Percentiles rank a stretch among this genome's conserved stretches.
Evolutionary conservation across 192 early-diverging fungal species (phyloP).

Genomic region (Backusella liffmaniae): DNA sequence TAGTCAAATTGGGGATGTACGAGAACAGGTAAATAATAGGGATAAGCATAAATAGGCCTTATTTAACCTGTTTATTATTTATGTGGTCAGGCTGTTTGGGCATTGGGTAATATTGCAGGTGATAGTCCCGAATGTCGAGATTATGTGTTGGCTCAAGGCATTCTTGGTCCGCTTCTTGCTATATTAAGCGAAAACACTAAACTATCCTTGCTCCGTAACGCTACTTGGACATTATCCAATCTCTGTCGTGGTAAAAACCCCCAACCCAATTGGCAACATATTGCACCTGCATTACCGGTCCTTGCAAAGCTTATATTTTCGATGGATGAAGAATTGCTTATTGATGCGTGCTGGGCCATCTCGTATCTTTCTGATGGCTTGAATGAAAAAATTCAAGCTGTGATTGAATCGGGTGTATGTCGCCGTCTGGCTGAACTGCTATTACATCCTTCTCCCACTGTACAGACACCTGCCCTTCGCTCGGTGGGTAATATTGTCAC

Average conservation of each 20-base stretch:
- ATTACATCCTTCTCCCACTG: conserved; percentile 80
- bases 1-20: conserved; percentile 82
- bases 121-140: conserved; percentile 92
- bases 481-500: conserved; percentile 99
- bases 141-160: conserved; percentile 78
- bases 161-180: conserved; percentile 81
- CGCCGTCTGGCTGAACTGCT: conserved; percentile 93
- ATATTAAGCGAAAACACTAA: conserved; percentile 91
- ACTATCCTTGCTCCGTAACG: conserved; percentile 96
- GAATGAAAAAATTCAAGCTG: conserved; percentile 98
- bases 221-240: conserved; percentile 99
- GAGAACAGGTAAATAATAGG: conserved; percentile 74
- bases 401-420: conserved; percentile 94
- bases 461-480: conserved; percentile 96
- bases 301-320: conserved; percentile 91
- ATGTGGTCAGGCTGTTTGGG: conserved; percentile 85
- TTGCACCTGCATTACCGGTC: conserved; percentile 80
- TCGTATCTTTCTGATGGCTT: conserved; percentile 98
- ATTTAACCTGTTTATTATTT: not conserved
- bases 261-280: conserved; percentile 83
- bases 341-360: conserved; percentile 99
- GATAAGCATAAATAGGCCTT: not conserved
- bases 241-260: conserved; percentile 98
- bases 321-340: conserved; percentile 92
- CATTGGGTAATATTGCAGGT: conserved; percentile 98